Percentiles rank a stretch among this genome's conserved stretches.
phyloP scores from a whole-genome alignment of 2,329 filamentous ascomycete genomes.

The Aspergillus alliaceus region DNA sequence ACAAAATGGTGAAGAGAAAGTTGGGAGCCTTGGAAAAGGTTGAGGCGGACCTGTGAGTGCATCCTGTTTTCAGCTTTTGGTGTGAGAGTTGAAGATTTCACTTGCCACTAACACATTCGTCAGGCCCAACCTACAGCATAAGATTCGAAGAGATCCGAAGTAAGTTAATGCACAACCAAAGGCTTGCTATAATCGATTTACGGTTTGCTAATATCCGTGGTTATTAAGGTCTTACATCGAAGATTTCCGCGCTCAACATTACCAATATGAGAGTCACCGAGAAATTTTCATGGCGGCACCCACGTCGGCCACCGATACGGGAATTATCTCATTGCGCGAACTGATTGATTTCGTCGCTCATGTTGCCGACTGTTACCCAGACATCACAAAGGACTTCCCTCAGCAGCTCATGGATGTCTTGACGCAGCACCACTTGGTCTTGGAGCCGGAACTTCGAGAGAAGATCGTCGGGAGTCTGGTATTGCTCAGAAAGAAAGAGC shows the following conservation, averaged over 20 bases:
- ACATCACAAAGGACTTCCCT: constrained; percentile 74
- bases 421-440: constrained; percentile 74
- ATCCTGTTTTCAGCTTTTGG: constrained; percentile 3
- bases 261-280: constrained; percentile 86
- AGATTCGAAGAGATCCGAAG: constrained; percentile 82
- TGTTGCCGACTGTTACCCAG: constrained; percentile 88
- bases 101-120: constrained; percentile 24
- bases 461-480: constrained; percentile 92
- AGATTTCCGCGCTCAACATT: constrained; percentile 84
- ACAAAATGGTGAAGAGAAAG: constrained; percentile 77
- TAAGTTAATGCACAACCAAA: constrained; percentile 42
- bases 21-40: constrained; percentile 92
- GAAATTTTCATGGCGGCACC: constrained; percentile 90
- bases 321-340: constrained; percentile 81
- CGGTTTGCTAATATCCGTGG: constrained; percentile 4
- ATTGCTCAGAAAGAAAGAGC: constrained; percentile 83
- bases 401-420: constrained; percentile 80
- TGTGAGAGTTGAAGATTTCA: constrained; percentile 10
- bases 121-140: constrained; percentile 84
- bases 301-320: constrained; percentile 71
- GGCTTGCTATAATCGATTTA: background rate
- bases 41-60: constrained; percentile 76
- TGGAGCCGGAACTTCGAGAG: constrained; percentile 84
- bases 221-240: constrained; percentile 73
- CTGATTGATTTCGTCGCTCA: constrained; percentile 92